Percentiles rank a stretch among this genome's conserved stretches.
Conservation (phyloP, 2,329 filamentous ascomycete species). For the Dactylellina drechsleri region DNA sequence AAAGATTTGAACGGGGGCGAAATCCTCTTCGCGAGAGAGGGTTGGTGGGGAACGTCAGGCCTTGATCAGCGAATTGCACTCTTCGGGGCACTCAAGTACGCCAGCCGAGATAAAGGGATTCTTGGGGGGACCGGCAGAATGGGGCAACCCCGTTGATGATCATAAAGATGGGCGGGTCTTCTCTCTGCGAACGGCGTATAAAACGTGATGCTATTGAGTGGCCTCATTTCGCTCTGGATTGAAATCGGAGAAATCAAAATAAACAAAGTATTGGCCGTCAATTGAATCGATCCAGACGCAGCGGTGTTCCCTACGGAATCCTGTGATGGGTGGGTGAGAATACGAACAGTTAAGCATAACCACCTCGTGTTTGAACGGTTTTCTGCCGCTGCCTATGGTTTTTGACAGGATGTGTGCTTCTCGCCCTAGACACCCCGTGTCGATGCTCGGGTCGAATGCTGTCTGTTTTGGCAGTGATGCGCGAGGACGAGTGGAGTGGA, state of each 20-base stretch:
- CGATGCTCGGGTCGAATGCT: constrained; percentile 13
- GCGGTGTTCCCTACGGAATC: constrained; percentile 13
- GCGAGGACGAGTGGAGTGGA: constrained; percentile 36
- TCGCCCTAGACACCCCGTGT: constrained; percentile 11
- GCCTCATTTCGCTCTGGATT: constrained; percentile 42
- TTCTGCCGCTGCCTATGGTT: constrained; percentile 26
- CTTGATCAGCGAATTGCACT: constrained; percentile 54
- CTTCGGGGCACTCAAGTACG: constrained; percentile 52
- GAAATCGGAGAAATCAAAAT: constrained; percentile 1
- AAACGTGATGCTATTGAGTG: constrained; percentile 54
- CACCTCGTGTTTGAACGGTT: constrained; percentile 48
- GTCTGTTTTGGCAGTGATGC: constrained; percentile 30
- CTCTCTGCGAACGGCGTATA: constrained; percentile 13
- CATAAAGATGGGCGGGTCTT: constrained; percentile 41
- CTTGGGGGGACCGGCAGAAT: constrained; percentile 43
- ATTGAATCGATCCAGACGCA: constrained; percentile 33
- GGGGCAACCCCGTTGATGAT: constrained; percentile 50
- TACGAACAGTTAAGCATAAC: constrained; percentile 33
- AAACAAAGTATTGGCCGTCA: not conserved
- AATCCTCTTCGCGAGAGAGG: constrained; percentile 34
- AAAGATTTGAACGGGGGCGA: constrained; percentile 52
- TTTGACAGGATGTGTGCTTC: constrained; percentile 10
- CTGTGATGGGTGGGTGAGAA: constrained; percentile 12
- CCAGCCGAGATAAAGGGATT: constrained; percentile 55
- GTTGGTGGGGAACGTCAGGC: constrained; percentile 49